These are phyloP conservation scores for Penicillium malachiteum DNA, from an alignment of 495 filamentous ascomycete species.

Conservation along the genomic window DNA sequence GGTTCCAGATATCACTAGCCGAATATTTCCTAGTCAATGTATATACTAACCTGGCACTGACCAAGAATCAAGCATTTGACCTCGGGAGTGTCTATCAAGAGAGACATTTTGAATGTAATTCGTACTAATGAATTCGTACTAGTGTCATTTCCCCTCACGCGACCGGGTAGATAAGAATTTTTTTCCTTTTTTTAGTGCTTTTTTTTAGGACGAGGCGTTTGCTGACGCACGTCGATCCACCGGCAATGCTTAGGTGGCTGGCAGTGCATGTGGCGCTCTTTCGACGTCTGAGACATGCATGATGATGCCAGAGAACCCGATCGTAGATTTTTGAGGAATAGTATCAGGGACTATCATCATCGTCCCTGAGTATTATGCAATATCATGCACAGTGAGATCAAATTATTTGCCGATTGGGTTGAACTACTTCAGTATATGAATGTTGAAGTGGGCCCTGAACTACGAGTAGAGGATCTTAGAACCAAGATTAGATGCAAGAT, in stretches of 20 bases:
- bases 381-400: neutral
- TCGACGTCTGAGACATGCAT: neutral
- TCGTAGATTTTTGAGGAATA: too few relatives aligned
- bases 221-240: conserved; percentile 25
- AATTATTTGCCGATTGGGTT: neutral
- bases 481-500: neutral
- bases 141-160: neutral
- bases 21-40: too few relatives aligned
- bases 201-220: conserved; percentile 21
- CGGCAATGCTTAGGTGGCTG: neutral
- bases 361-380: neutral
- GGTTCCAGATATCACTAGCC: too few relatives aligned
- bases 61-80: too few relatives aligned
- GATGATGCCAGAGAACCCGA: too few relatives aligned
- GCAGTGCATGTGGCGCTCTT: conserved; percentile 5
- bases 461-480: neutral
- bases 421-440: too few relatives aligned
- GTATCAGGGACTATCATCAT: neutral
- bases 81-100: neutral
- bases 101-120: too few relatives aligned
- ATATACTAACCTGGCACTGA: too few relatives aligned
- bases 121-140: neutral
- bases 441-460: neutral
- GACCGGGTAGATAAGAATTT: neutral
- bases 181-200: neutral